Evolutionary conservation across 148 eudicot species (phyloP).

Genomic region (Spergularia marina): DNA sequence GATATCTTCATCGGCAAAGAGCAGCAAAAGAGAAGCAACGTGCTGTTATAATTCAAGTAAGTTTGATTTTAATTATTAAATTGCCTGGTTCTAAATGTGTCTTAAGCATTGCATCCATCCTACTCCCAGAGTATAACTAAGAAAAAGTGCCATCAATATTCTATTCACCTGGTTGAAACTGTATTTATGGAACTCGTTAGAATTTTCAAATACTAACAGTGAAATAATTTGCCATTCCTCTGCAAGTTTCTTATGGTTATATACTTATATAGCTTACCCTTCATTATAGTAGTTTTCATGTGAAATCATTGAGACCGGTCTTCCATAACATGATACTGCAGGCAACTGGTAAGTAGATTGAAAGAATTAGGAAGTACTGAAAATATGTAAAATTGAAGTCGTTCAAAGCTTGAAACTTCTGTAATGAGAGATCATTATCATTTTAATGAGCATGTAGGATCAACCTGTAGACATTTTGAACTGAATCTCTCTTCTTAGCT

Average conservation of each 20-base stretch:
- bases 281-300: background rate
- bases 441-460: too few species aligned
- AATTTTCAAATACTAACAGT: background rate
- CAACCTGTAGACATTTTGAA: too few species aligned
- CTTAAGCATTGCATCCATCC: background rate
- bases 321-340: too few species aligned
- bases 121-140: background rate
- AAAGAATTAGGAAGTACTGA: too few species aligned
- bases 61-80: background rate
- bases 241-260: background rate
- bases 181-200: background rate
- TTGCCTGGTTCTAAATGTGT: background rate
- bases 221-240: background rate
- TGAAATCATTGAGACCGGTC: too few species aligned
- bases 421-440: too few species aligned
- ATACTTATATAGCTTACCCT: background rate
- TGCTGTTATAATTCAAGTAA: constrained; percentile 56
- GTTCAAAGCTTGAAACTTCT: too few species aligned
- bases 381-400: too few species aligned
- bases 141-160: background rate
- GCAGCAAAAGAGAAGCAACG: constrained; percentile 32
- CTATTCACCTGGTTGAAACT: background rate
- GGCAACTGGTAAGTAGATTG: too few species aligned
- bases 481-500: too few species aligned
- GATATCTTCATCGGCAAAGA: constrained; percentile 45